Percentiles rank a stretch among this genome's conserved stretches.
Conservation (phyloP, 345 rosid species). For the Populus tremula region DNA sequence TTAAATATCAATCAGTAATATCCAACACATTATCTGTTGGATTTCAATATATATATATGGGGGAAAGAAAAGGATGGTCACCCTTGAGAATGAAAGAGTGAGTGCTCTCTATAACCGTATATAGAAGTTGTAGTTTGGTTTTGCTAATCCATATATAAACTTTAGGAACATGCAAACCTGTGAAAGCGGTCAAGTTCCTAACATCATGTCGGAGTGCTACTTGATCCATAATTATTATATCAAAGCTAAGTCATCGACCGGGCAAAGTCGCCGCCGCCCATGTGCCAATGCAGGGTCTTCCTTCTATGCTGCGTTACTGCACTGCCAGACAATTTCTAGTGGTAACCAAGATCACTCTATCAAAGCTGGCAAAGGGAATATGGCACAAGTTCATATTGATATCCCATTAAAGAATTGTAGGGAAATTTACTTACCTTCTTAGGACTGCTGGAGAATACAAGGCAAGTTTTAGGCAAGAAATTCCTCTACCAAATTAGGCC, state of each 20-base stretch:
- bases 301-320: background rate
- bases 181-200: background rate
- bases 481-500: background rate
- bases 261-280: conserved; percentile 13
- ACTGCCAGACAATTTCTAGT: conserved; percentile 6
- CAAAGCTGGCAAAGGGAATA: background rate
- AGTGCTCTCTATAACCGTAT: background rate
- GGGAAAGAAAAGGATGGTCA: background rate
- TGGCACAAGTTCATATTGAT: background rate
- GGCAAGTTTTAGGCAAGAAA: conserved; percentile 12
- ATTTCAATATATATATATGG: too few relatives aligned
- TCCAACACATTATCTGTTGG: background rate
- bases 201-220: background rate
- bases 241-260: background rate
- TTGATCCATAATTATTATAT: background rate
- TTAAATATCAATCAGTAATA: background rate
- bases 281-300: background rate
- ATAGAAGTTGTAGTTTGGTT: background rate
- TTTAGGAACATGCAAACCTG: background rate
- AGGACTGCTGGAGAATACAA: background rate
- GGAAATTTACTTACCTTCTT: background rate
- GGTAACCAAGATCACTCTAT: background rate
- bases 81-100: background rate
- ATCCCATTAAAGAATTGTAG: background rate
- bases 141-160: background rate